Conservation (phyloP, 2,329 filamentous ascomycete genomes). For the Pyrenophora seminiperda region DNA sequence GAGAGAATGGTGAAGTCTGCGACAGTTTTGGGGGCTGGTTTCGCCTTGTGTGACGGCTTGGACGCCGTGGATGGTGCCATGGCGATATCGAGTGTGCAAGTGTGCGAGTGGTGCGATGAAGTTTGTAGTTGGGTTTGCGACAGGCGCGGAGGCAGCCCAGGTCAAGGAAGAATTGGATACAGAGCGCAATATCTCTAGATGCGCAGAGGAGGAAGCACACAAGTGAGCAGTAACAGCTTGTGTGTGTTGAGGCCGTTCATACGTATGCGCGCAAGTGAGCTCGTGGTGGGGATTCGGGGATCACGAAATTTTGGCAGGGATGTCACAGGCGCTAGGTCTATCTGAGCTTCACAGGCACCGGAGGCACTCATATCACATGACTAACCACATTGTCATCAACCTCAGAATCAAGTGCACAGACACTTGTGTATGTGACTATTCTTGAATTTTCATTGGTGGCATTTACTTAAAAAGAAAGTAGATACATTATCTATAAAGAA, state of each 20-base stretch:
- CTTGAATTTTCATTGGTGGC: too few relatives aligned
- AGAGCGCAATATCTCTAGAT: neutral
- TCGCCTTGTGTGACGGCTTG: conserved; percentile 22
- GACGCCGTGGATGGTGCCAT: conserved; percentile 28
- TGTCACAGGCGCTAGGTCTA: conserved; percentile 32
- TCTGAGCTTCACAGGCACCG: neutral
- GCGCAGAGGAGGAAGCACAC: neutral
- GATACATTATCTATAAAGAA: conserved; percentile 1
- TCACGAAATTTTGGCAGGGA: conserved; percentile 44
- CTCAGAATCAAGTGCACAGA: too few relatives aligned
- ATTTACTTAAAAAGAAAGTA: neutral
- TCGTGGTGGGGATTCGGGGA: conserved; percentile 13
- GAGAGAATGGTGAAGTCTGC: conserved; percentile 72
- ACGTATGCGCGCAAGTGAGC: conserved; percentile 5
- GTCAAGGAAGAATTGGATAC: neutral
- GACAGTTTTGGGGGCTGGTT: conserved; percentile 44
- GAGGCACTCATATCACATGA: too few relatives aligned
- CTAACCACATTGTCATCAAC: too few relatives aligned
- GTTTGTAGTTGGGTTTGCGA: conserved; percentile 3
- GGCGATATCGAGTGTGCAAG: conserved; percentile 1
- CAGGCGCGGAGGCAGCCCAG: neutral
- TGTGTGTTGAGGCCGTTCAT: neutral
- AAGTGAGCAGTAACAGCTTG: neutral
- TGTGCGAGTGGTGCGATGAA: neutral
- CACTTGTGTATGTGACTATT: too few relatives aligned